These are phyloP conservation scores for Pseudozyma flocculosa DNA, from an alignment of 1,284 basidiomycete species.

Conservation along the genomic window DNA sequence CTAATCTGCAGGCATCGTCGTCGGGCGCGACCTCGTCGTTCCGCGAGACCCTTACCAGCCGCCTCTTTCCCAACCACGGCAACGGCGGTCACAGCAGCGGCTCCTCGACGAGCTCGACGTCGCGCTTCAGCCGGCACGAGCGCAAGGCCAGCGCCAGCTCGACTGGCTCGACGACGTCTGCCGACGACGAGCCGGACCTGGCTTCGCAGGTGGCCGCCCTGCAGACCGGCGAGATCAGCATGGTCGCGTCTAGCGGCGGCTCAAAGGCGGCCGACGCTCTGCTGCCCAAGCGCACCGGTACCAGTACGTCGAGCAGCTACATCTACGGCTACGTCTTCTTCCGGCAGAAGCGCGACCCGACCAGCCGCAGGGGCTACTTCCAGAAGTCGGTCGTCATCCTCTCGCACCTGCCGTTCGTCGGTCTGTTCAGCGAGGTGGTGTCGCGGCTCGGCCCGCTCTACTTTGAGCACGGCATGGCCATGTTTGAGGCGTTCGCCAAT, in stretches of 20 bases:
- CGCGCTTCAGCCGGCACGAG: neutral
- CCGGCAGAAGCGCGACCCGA: constrained; percentile 49
- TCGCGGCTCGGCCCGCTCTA: constrained; percentile 66
- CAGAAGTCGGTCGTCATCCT: constrained; percentile 80
- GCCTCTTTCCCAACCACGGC: neutral
- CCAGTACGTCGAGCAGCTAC: constrained; percentile 50
- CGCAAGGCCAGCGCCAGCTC: neutral
- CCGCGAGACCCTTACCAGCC: neutral
- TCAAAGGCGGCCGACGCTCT: constrained; percentile 4
- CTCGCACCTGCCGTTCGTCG: constrained; percentile 78
- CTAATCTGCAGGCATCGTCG: neutral
- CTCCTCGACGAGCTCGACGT: neutral
- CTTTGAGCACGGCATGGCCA: constrained; percentile 51
- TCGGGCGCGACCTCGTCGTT: neutral
- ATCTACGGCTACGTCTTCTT: constrained; percentile 57
- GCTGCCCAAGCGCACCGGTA: constrained; percentile 6
- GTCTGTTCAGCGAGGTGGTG: constrained; percentile 73
- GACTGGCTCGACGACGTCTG: neutral
- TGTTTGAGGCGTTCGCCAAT: constrained; percentile 48
- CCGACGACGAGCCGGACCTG: neutral
- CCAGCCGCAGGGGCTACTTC: constrained; percentile 53
- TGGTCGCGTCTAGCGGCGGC: too few species aligned
- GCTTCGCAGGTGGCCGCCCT: neutral
- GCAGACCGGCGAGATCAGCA: too few species aligned
- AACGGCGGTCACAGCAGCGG: neutral